These are phyloP conservation scores for Lithohypha guttulata DNA, from an alignment of 2,329 filamentous ascomycete genomes.

Conservation along the genomic window DNA sequence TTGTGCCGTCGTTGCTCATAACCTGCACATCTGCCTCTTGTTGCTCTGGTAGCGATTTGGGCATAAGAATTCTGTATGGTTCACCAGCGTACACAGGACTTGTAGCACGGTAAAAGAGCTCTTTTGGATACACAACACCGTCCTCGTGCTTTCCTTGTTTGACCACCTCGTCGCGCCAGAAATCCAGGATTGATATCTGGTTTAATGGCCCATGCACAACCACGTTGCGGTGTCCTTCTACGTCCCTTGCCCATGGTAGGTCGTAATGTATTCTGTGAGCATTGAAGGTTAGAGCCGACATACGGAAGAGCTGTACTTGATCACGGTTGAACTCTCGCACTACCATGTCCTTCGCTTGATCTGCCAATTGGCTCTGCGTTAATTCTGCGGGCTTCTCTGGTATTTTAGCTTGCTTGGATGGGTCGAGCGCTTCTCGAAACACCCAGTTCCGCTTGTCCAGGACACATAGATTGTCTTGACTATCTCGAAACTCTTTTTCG, in stretches of 20 bases:
- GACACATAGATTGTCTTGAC: slow-evolving; percentile 39
- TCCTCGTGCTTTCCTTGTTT: slow-evolving; percentile 15
- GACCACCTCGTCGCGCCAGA: slow-evolving; percentile 32
- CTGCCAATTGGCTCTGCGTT: slow-evolving; percentile 14
- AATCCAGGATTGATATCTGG: slow-evolving; percentile 32
- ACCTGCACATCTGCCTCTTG: slow-evolving; percentile 24
- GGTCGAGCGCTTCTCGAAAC: slow-evolving; percentile 31
- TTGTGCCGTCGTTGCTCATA: slow-evolving; percentile 22
- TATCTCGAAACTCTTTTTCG: slow-evolving; percentile 48
- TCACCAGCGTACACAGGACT: slow-evolving; percentile 41
- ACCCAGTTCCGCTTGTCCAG: slow-evolving; percentile 46
- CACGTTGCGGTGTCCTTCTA: slow-evolving; percentile 34
- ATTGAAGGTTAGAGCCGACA: slow-evolving; percentile 36
- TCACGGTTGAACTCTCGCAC: slow-evolving; percentile 28
- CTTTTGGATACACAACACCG: slow-evolving; percentile 27
- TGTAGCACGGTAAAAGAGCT: slow-evolving; percentile 39
- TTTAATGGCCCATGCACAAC: slow-evolving; percentile 37
- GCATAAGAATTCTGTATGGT: slow-evolving; percentile 35
- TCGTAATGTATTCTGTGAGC: slow-evolving; percentile 37
- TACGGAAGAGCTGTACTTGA: slow-evolving; percentile 33
- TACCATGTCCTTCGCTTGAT: slow-evolving; percentile 16
- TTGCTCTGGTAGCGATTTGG: slow-evolving; percentile 22
- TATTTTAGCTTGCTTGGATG: slow-evolving; percentile 12
- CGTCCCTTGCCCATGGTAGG: slow-evolving; percentile 32
- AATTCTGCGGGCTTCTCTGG: slow-evolving; percentile 17